Evolutionary conservation across 805 yeast species (phyloP).

Genomic region (Wickerhamomyces pijperi): DNA sequence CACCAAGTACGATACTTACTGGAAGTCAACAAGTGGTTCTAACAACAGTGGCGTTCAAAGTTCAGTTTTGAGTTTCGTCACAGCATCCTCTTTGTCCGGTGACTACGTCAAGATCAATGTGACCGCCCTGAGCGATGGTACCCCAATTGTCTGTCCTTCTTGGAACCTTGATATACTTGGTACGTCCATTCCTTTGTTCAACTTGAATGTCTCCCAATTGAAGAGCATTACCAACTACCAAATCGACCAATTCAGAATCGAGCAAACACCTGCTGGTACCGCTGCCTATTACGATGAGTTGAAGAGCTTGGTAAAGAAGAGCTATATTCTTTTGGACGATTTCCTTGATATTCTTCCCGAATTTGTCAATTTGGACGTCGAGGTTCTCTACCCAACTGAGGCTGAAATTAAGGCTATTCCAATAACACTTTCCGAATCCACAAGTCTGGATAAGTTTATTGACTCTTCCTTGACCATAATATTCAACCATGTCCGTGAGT

Average conservation of each 20-base stretch:
- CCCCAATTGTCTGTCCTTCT: slow-evolving; percentile 71
- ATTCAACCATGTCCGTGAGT: slow-evolving; percentile 59
- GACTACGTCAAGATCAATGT: slow-evolving; percentile 61
- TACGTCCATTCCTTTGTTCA: slow-evolving; percentile 49
- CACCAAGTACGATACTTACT: slow-evolving; percentile 87
- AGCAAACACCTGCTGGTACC: slow-evolving; percentile 2
- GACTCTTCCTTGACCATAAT: slow-evolving; percentile 63
- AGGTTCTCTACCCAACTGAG: slow-evolving; percentile 65
- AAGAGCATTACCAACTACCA: slow-evolving; percentile 20
- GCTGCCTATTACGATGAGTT: slow-evolving; percentile 19
- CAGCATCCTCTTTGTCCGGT: slow-evolving; percentile 85
- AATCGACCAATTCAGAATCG: slow-evolving; percentile 11
- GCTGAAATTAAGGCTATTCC: slow-evolving; percentile 31
- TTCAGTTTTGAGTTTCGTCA: slow-evolving; percentile 57
- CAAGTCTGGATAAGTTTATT: slow-evolving; percentile 60
- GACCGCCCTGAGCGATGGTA: slow-evolving; percentile 69
- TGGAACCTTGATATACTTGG: slow-evolving; percentile 41
- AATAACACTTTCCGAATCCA: slow-evolving; percentile 26
- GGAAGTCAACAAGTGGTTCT: slow-evolving; percentile 77
- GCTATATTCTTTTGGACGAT: slow-evolving; percentile 49
- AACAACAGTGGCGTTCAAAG: slow-evolving; percentile 12
- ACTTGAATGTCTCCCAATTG: slow-evolving; percentile 30
- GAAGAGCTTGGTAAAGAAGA: slow-evolving; percentile 31
- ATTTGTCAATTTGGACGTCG: slow-evolving; percentile 58
- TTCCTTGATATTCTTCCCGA: slow-evolving; percentile 46